Percentiles rank a stretch among this genome's conserved stretches.
phyloP scores from a whole-genome alignment of 164 flowering plant genomes.

The Chloranthus sessilifolius region DNA sequence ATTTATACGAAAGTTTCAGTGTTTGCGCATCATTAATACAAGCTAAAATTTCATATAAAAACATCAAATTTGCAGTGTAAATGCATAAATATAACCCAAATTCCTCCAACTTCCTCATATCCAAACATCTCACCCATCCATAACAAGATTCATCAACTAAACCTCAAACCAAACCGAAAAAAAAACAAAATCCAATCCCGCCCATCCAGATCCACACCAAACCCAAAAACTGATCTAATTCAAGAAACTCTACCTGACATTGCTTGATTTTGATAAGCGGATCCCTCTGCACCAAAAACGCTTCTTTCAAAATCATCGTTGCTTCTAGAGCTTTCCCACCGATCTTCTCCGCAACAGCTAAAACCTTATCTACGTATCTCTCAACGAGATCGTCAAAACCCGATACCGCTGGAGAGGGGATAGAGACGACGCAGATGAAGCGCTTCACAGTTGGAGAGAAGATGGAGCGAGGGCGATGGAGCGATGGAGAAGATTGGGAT shows the following conservation, averaged over 20 bases:
- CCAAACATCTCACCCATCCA: background rate
- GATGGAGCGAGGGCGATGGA: too few species aligned
- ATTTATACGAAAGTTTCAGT: too few species aligned
- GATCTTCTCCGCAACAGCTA: conserved; percentile 70
- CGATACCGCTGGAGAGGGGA: too few species aligned
- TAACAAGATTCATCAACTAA: background rate
- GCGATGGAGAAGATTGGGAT: too few species aligned
- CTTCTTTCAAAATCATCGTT: conserved; percentile 56
- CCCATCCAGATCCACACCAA: too few species aligned
- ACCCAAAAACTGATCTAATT: background rate
- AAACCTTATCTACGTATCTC: conserved; percentile 45
- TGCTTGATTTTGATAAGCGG: conserved; percentile 72
- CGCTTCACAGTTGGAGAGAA: too few species aligned
- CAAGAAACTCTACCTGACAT: conserved; percentile 42
- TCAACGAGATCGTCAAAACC: conserved; percentile 59
- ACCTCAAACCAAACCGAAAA: background rate
- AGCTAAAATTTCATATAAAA: too few species aligned
- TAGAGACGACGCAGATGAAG: too few species aligned
- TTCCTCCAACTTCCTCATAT: background rate
- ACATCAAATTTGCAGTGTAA: too few species aligned
- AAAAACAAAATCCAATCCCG: conserved; percentile 3
- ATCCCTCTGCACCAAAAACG: conserved; percentile 63
- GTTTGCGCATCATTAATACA: too few species aligned
- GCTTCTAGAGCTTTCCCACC: conserved; percentile 80
- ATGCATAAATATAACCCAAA: too few species aligned